phyloP scores from a whole-genome alignment of 108 stramenopile genomes.

The Stephanodiscus minutulus region DNA sequence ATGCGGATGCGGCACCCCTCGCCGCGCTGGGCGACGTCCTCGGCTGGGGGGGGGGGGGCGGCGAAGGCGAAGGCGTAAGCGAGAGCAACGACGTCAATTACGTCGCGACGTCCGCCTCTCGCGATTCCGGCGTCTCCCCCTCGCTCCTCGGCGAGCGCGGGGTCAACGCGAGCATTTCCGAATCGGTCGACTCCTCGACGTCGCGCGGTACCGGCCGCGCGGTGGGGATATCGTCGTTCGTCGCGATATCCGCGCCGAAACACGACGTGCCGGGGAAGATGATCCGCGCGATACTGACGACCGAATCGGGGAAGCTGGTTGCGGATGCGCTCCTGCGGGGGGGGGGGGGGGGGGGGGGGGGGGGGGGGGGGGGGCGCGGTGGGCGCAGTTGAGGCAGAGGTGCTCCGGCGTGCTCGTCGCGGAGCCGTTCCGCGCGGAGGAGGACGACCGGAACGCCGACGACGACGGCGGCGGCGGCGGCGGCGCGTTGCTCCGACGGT shows the following conservation, averaged over 20 bases:
- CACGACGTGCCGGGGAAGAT: conserved; percentile 18
- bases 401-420: no score
- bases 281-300: conserved; percentile 12
- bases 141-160: not conserved
- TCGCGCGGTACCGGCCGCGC: conserved; percentile 9
- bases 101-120: conserved; percentile 20
- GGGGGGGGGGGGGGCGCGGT: not conserved
- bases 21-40: conserved; percentile 36
- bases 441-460: no score
- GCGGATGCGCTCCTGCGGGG: conserved; percentile 28
- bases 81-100: conserved; percentile 19
- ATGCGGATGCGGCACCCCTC: conserved; percentile 54
- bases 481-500: conserved; percentile 20
- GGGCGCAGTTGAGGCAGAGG: conserved; percentile 33
- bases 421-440: no score
- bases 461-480: no score
- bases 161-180: not conserved
- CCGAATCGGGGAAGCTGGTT: conserved; percentile 7
- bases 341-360: not conserved
- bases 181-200: not conserved
- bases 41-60: not conserved
- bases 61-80: no score
- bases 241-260: conserved; percentile 20
- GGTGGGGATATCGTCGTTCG: conserved; percentile 19
- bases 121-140: conserved; percentile 24